Evolutionary conservation across 441 rosid genomes (phyloP).

Genomic region (Eutrema salsugineum): DNA sequence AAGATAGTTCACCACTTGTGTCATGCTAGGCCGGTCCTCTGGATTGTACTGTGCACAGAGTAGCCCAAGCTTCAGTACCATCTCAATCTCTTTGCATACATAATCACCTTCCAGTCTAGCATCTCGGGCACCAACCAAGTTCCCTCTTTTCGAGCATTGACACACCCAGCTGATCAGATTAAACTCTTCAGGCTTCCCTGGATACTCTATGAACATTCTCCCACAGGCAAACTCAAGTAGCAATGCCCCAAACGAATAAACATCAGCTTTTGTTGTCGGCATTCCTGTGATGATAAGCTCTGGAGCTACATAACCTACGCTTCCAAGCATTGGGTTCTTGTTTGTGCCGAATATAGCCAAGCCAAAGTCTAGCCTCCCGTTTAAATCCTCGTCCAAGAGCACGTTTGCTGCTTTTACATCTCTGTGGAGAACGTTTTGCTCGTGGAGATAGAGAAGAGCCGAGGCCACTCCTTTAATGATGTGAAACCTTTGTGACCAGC

Average conservation of each 20-base stretch:
- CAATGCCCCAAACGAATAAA: slow-evolving; percentile 66
- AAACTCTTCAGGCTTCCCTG: slow-evolving; percentile 37
- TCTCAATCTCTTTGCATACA: slow-evolving; percentile 45
- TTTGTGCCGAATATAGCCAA: slow-evolving; percentile 57
- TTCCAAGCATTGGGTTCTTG: slow-evolving; percentile 50
- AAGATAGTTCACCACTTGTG: slow-evolving; percentile 28
- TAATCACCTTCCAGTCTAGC: slow-evolving; percentile 47
- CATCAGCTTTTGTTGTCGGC: slow-evolving; percentile 50
- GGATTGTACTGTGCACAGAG: slow-evolving; percentile 46
- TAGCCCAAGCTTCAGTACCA: slow-evolving; percentile 57
- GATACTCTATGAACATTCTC: slow-evolving; percentile 51
- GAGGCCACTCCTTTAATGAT: slow-evolving; percentile 56
- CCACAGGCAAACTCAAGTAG: slow-evolving; percentile 53
- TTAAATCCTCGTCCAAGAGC: slow-evolving; percentile 49
- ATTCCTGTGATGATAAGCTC: slow-evolving; percentile 51
- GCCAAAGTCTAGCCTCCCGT: slow-evolving; percentile 61
- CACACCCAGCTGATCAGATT: slow-evolving; percentile 51
- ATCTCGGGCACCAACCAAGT: slow-evolving; percentile 42
- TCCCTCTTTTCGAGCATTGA: slow-evolving; percentile 46
- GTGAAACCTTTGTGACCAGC: slow-evolving; percentile 46
- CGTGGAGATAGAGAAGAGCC: slow-evolving; percentile 59
- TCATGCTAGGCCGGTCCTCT: slow-evolving; percentile 34
- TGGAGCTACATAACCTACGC: slow-evolving; percentile 64
- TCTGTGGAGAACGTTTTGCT: slow-evolving; percentile 58
- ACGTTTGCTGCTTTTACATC: slow-evolving; percentile 64